Evolutionary conservation across 345 rosid genomes (phyloP).

Genomic region (Zanthoxylum bungeanum): DNA sequence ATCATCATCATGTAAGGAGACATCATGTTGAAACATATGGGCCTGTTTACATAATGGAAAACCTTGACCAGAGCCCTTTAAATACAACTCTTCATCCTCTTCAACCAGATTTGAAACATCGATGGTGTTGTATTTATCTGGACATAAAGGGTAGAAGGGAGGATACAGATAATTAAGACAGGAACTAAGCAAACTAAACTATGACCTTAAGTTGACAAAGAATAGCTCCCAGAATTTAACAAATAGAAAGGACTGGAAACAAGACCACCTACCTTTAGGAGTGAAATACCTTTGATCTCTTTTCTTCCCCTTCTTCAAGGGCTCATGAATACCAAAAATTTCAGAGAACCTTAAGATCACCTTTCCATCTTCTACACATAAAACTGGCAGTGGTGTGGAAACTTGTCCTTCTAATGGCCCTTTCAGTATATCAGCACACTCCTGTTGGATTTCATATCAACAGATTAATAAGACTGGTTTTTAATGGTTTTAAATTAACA

Average conservation of each 20-base stretch:
- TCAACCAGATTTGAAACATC: conserved; percentile 68
- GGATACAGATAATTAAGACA: background rate
- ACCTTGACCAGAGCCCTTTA: conserved; percentile 51
- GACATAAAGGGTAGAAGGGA: conserved; percentile 20
- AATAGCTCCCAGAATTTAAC: background rate
- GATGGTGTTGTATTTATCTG: conserved; percentile 61
- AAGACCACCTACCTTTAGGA: conserved; percentile 53
- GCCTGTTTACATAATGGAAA: conserved; percentile 32
- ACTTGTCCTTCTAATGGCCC: conserved; percentile 41
- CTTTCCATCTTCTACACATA: conserved; percentile 81
- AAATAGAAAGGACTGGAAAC: background rate
- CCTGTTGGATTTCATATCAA: conserved; percentile 25
- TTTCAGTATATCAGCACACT: conserved; percentile 36
- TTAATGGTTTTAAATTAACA: background rate
- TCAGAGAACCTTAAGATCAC: conserved; percentile 91
- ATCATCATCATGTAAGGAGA: conserved; percentile 33
- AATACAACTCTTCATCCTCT: conserved; percentile 82
- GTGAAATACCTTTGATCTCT: conserved; percentile 56
- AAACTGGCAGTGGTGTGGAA: conserved; percentile 65
- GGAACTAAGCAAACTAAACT: background rate
- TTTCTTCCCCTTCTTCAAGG: conserved; percentile 57
- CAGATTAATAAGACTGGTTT: background rate
- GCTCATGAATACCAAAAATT: conserved; percentile 88
- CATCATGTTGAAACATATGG: conserved; percentile 38
- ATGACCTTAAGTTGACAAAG: background rate